These are phyloP conservation scores for Trichoderma sp. DNA, from an alignment of 2,329 filamentous ascomycete genomes.

Conservation along the genomic window DNA sequence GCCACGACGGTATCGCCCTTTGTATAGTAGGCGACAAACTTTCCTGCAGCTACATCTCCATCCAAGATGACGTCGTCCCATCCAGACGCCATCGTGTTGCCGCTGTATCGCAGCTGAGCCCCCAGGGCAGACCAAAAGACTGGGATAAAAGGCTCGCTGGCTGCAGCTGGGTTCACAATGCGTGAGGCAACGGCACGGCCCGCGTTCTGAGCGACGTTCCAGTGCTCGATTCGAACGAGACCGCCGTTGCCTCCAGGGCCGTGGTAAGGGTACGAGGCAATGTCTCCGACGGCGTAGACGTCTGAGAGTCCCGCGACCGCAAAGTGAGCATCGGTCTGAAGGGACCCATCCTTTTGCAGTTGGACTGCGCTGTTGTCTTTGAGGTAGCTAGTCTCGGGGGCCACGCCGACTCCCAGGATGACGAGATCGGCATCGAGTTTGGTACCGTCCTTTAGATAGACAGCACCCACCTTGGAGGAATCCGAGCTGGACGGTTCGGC, in stretches of 20 bases:
- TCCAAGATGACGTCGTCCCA: constrained; percentile 85
- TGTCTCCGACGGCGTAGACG: constrained; percentile 93
- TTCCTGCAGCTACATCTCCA: constrained; percentile 73
- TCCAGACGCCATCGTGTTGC: constrained; percentile 69
- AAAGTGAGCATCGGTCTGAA: constrained; percentile 80
- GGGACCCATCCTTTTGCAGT: constrained; percentile 81
- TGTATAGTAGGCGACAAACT: constrained; percentile 88
- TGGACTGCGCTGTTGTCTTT: constrained; percentile 67
- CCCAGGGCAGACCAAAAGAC: constrained; percentile 97
- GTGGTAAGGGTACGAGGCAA: constrained; percentile 91
- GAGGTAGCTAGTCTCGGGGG: constrained; percentile 81
- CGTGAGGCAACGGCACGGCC: constrained; percentile 77
- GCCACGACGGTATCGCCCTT: constrained; percentile 86
- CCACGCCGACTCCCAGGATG: constrained; percentile 86
- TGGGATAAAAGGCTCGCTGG: constrained; percentile 76
- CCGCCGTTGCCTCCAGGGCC: constrained; percentile 79
- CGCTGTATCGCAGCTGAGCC: constrained; percentile 88
- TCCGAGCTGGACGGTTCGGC: constrained; percentile 71
- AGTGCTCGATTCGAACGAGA: constrained; percentile 87
- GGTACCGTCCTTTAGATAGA: constrained; percentile 84
- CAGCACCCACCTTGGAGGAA: constrained; percentile 72
- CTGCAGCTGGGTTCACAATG: constrained; percentile 64
- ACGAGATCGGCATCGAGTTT: constrained; percentile 84
- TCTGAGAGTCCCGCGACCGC: constrained; percentile 73
- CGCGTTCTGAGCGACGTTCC: constrained; percentile 95